Evolutionary conservation across 2,329 filamentous ascomycete genomes (phyloP).

Genomic region (Achaetomium macrosporum): DNA sequence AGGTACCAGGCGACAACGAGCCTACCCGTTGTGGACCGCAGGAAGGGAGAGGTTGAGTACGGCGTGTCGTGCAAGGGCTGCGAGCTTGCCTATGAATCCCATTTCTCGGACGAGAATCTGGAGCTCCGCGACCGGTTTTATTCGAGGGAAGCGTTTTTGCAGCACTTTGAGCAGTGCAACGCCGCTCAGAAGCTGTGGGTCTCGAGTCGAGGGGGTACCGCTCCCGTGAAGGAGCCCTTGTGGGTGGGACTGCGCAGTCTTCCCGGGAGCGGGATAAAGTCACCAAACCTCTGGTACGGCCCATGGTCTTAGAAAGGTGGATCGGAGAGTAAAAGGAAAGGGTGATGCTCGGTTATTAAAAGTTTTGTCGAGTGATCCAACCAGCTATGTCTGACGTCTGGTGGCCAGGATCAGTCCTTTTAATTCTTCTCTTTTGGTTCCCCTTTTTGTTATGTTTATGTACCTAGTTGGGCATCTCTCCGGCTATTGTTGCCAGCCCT

Average conservation of each 20-base stretch:
- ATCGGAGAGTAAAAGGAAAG: too few relatives aligned
- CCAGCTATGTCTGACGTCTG: too few relatives aligned
- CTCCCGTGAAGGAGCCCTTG: conserved; percentile 6
- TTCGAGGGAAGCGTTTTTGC: conserved; percentile 6
- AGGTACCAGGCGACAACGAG: conserved; percentile 10
- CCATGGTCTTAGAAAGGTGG: too few relatives aligned
- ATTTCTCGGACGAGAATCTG: conserved; percentile 14
- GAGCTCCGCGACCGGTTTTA: conserved; percentile 12
- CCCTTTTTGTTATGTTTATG: too few relatives aligned
- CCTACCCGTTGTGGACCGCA: conserved; percentile 12
- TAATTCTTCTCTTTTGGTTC: too few relatives aligned
- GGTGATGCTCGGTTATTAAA: too few relatives aligned
- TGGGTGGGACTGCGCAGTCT: conserved; percentile 8
- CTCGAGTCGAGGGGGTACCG: conserved; percentile 8
- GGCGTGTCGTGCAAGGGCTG: conserved; percentile 17
- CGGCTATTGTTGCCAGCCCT: too few relatives aligned
- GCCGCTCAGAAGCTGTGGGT: conserved; percentile 11
- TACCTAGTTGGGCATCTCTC: too few relatives aligned
- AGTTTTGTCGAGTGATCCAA: too few relatives aligned
- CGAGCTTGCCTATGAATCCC: conserved; percentile 9
- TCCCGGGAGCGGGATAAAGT: too few relatives aligned
- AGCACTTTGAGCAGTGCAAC: conserved; percentile 11
- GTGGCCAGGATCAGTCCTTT: too few relatives aligned
- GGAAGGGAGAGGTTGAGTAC: conserved; percentile 1
- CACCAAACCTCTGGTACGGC: too few relatives aligned